Evolutionary conservation across 1,284 basidiomycete species (phyloP), one percentile per base, ranked within the genome.

Genomic region (Phellinidium pouzarii): DNA sequence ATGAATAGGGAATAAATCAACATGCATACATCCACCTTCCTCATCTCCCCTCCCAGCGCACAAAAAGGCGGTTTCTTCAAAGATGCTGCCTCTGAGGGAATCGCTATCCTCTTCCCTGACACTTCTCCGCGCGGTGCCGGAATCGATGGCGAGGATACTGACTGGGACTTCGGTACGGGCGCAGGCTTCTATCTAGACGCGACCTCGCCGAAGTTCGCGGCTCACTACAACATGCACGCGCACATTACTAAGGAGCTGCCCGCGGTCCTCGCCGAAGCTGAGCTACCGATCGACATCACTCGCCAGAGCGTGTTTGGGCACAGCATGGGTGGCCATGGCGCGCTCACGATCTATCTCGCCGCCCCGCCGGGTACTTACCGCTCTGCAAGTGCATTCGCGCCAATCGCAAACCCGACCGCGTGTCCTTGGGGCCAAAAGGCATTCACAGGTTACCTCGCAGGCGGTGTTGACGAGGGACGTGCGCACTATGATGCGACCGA

Each of bases 161-260:
- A 85, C 65, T 96, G 91, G 91, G 23, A 46, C 34, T 49, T 23
- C 6, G 42, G 51, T 34, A 4, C 60, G 82, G 90, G 89, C 50
- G 94, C 94, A 41, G 93, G 94, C 41, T 97, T 96, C 73, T 96
- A 97, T 68, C 67, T 97, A 60, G 84, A 95, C 65, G 94, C 94
- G 7, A 94, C 90, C 3, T 75, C 80, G 53, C 77, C 84, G 2
- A 84, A 84, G 65, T 97, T 82, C 69, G 69, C 81, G 29, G 86
- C 84, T 68, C 75, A 94, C 68, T 96, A 97, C 69, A 92, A 91
- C 68, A 96, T 96, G 94, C 79, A 87, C 59, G 84, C 83, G 22
- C 82, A 91, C 61, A 74, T 97, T 59, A 85, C 84, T 7, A 66
- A 82, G 50, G 94, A 97, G 72, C 72, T 97, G 29, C 93, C 93